A percentile compares a stretch with the other conserved stretches of the same genome.
Conservation (phyloP, 2,329 filamentous ascomycete species). For the Coniella vitis region DNA sequence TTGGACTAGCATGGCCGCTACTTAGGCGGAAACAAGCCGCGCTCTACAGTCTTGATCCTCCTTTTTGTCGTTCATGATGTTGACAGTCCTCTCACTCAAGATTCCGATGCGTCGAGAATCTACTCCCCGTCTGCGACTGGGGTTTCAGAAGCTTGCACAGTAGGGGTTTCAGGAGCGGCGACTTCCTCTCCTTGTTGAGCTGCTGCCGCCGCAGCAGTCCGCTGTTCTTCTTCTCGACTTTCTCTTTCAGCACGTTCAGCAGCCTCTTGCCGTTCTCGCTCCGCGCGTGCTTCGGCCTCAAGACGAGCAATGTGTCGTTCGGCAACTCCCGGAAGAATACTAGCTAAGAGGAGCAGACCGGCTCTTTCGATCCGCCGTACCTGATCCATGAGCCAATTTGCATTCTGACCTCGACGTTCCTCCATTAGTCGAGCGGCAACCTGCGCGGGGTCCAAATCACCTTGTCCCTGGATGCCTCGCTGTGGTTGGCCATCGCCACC, state of each 20-base stretch:
- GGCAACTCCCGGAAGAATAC: slow-evolving; percentile 58
- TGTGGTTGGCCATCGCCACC: slow-evolving; percentile 22
- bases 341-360: slow-evolving; percentile 57
- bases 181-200: background rate
- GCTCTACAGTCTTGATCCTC: too few relatives aligned
- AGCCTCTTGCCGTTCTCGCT: slow-evolving; percentile 36
- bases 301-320: slow-evolving; percentile 57
- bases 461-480: slow-evolving; percentile 22
- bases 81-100: background rate
- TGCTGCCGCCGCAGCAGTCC: slow-evolving; percentile 21
- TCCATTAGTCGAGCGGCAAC: slow-evolving; percentile 49
- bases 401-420: slow-evolving; percentile 36
- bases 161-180: slow-evolving; percentile 19
- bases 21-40: too few relatives aligned
- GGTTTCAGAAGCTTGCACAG: too few relatives aligned
- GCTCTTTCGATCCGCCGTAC: slow-evolving; percentile 52
- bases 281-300: slow-evolving; percentile 44
- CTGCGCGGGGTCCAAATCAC: slow-evolving; percentile 39
- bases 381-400: slow-evolving; percentile 42
- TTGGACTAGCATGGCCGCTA: too few relatives aligned
- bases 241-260: slow-evolving; percentile 33
- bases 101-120: background rate
- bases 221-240: slow-evolving; percentile 24
- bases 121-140: background rate
- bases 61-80: too few relatives aligned